Percentiles rank a stretch among this genome's conserved stretches.
Conservation (phyloP, 805 yeast genomes). For the Wickerhamiella allomyrinae region DNA sequence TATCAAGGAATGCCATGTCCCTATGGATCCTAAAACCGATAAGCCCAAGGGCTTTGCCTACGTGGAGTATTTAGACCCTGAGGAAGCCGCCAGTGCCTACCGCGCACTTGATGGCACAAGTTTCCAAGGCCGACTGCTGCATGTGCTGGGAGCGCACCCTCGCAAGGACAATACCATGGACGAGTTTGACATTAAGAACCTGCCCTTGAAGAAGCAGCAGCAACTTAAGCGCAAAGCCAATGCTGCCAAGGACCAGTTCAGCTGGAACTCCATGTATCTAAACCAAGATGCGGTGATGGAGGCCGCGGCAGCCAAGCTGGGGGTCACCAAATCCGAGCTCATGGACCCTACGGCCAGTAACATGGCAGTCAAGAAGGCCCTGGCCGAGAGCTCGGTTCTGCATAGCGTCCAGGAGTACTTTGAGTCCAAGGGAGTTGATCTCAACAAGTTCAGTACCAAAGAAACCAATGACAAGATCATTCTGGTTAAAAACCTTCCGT, state of each 20-base stretch:
- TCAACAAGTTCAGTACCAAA: constrained; percentile 47
- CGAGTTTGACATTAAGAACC: constrained; percentile 78
- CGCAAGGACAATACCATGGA: constrained; percentile 74
- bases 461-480: constrained; percentile 72
- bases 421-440: constrained; percentile 72
- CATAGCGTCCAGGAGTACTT: constrained; percentile 82
- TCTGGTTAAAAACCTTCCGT: constrained; percentile 81
- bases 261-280: constrained; percentile 91
- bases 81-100: constrained; percentile 67
- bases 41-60: constrained; percentile 89
- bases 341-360: constrained; percentile 75
- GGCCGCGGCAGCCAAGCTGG: constrained; percentile 73
- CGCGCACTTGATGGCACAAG: constrained; percentile 66
- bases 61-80: constrained; percentile 50
- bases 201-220: constrained; percentile 84
- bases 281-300: constrained; percentile 85
- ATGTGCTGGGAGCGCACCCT: constrained; percentile 71
- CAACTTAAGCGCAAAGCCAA: constrained; percentile 71
- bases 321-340: constrained; percentile 67
- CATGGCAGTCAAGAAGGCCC: constrained; percentile 90
- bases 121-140: constrained; percentile 87
- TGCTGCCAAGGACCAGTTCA: constrained; percentile 75
- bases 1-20: constrained; percentile 80
- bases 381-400: constrained; percentile 92
- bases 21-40: constrained; percentile 80